A percentile compares a stretch with the other conserved stretches of the same genome.
Conservation (phyloP, 176 grass and related monocot species). For the Phoenix roebelenii region DNA sequence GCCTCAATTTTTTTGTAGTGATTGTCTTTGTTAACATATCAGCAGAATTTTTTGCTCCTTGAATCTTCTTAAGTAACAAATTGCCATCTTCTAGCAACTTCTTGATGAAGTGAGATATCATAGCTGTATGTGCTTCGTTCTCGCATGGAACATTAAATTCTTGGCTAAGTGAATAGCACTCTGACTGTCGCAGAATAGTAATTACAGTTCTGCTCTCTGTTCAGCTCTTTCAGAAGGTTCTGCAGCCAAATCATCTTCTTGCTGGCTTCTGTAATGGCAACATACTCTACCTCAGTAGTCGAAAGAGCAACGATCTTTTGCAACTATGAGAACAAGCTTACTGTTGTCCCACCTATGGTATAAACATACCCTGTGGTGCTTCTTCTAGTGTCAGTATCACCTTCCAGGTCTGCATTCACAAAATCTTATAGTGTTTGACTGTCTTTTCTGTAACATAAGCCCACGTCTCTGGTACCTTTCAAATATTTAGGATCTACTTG, state of each 20-base stretch:
- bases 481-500: constrained; percentile 2
- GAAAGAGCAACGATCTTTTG: background rate
- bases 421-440: no score
- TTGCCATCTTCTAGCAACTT: no score
- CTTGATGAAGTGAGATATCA: no score
- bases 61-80: no score
- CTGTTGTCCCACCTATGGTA: background rate
- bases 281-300: background rate
- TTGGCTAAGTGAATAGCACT: background rate
- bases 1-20: no score
- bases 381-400: background rate
- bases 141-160: background rate
- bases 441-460: no score
- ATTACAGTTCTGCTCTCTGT: background rate
- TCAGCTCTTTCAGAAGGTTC: background rate
- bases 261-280: background rate
- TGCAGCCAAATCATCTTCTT: background rate
- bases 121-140: background rate
- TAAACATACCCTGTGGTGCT: background rate
- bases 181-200: background rate
- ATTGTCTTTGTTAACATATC: no score
- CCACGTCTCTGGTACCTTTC: constrained; percentile 1
- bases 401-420: background rate
- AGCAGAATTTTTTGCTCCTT: no score
- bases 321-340: background rate